Base-by-base conservation (phyloP, 2,329 filamentous ascomycete genomes). In the Ophiosphaerella herpotricha region DNA sequence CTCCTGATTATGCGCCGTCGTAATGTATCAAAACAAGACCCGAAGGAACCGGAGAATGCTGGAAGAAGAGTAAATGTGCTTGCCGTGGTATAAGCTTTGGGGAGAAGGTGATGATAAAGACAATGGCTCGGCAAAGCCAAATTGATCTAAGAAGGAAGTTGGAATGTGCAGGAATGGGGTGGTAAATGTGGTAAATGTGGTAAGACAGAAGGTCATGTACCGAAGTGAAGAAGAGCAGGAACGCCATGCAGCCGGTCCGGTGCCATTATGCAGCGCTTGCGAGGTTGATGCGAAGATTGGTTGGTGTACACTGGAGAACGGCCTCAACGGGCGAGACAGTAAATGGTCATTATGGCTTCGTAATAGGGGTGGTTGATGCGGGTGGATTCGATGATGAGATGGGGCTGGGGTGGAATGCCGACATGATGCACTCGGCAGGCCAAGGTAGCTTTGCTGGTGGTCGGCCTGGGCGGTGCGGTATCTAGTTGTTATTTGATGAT, bases 211-310 rank as follows among this genome's bases (percentile, higher is more conserved):
- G 58, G 54, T 51, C 40, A 40, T 50, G 51, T 58, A 60, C 58
- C 52, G 56, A 62, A 67, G 57, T 38, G 61, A 60, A 58, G 35
- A 23, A 55, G 61, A 53, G 38, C 50, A 57, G 49, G 38, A 76
- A 70, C 65, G 67, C 66, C 65, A 51, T 36, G 48, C 54, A 41
- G 52, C 58, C 57, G 50, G 51, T 46, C 52, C 64, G 46, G 47
- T 67, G 57, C 60, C 65, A 66, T 62, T 70, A 72, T 72, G 68
- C 68, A 70, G 70, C 66, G 67, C 67, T 72, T 56, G 61, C 63
- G 61, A 70, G 66, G 54, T 61, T 60, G 57, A 57, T 58, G 48
- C 26, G 26, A 29, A 56, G 60, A 43, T 56, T 41, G 29, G 29
- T 14, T 50, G 37, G 52, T 51, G 49, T 58, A 44, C 48, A 41